These are phyloP conservation scores for Botrytis squamosa DNA, from an alignment of 2,329 filamentous ascomycete species.

Conservation along the genomic window DNA sequence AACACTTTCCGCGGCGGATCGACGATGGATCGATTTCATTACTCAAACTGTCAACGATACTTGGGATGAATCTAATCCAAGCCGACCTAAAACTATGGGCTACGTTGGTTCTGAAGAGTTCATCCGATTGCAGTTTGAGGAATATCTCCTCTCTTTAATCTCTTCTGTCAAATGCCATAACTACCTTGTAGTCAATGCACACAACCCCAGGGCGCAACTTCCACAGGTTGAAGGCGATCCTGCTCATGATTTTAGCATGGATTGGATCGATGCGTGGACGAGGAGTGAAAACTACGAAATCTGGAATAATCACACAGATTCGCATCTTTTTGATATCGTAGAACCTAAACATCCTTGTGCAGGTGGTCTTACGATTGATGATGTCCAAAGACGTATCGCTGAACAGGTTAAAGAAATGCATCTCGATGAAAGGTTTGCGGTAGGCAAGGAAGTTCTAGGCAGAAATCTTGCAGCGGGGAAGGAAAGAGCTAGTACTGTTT, in stretches of 20 bases:
- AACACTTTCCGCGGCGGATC: slow-evolving; percentile 77
- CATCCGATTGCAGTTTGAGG: slow-evolving; percentile 94
- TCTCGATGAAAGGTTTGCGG: slow-evolving; percentile 83
- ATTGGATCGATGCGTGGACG: slow-evolving; percentile 87
- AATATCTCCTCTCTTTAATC: slow-evolving; percentile 87
- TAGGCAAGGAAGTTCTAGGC: slow-evolving; percentile 81
- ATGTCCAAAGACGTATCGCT: slow-evolving; percentile 84
- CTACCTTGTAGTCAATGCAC: slow-evolving; percentile 54
- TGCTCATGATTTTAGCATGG: slow-evolving; percentile 73
- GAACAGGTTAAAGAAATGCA: slow-evolving; percentile 94
- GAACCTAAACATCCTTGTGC: slow-evolving; percentile 92
- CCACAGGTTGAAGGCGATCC: slow-evolving; percentile 78
- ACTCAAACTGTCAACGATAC: slow-evolving; percentile 93
- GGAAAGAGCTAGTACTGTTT: slow-evolving; percentile 82
- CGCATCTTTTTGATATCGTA: slow-evolving; percentile 89
- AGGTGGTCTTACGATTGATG: slow-evolving; percentile 88
- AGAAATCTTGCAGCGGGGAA: slow-evolving; percentile 84
- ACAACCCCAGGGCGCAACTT: slow-evolving; percentile 60
- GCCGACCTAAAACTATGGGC: slow-evolving; percentile 87
- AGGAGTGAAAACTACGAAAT: slow-evolving; percentile 88
- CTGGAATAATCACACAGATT: slow-evolving; percentile 78
- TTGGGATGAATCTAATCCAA: slow-evolving; percentile 90
- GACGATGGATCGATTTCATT: slow-evolving; percentile 94
- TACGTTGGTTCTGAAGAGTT: slow-evolving; percentile 97
- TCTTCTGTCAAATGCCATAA: slow-evolving; percentile 87